phyloP scores from a whole-genome alignment of 2,329 filamentous ascomycete genomes.

The Colletotrichum sp. region DNA sequence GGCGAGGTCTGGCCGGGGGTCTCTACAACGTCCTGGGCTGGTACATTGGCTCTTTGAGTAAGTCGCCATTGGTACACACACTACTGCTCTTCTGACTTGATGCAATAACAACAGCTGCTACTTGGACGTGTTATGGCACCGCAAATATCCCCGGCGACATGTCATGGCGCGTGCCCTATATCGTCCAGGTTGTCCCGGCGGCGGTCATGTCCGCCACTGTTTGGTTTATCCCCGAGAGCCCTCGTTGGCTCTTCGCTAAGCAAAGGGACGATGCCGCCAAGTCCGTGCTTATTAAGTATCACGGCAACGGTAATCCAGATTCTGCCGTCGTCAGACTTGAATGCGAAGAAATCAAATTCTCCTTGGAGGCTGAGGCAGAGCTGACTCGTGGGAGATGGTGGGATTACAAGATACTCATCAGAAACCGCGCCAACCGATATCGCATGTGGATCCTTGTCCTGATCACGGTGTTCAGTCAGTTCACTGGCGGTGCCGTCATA shows the following conservation, averaged over 20 bases:
- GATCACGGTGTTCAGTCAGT: slow-evolving; percentile 50
- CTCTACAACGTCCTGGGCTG: slow-evolving; percentile 23
- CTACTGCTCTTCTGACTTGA: not conserved
- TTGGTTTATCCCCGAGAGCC: slow-evolving; percentile 43
- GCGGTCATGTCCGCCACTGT: slow-evolving; percentile 33
- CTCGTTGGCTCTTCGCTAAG: slow-evolving; percentile 42
- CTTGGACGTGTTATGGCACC: slow-evolving; percentile 20
- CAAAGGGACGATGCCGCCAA: slow-evolving; percentile 36
- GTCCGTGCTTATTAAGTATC: slow-evolving; percentile 33
- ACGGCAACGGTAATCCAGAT: slow-evolving; percentile 31
- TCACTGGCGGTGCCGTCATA: slow-evolving; percentile 44
- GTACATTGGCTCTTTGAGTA: slow-evolving; percentile 19
- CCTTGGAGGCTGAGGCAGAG: not conserved
- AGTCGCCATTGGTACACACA: not conserved
- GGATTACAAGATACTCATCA: slow-evolving; percentile 50
- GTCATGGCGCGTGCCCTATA: slow-evolving; percentile 39
- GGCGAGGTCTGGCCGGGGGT: slow-evolving; percentile 26
- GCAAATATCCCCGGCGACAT: not conserved
- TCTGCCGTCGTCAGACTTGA: slow-evolving; percentile 51
- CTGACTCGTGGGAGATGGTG: slow-evolving; percentile 34
- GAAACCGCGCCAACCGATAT: slow-evolving; percentile 39
- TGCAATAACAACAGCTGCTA: not conserved
- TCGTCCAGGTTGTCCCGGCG: slow-evolving; percentile 42
- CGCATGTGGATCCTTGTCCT: slow-evolving; percentile 4
- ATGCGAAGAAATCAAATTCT: slow-evolving; percentile 46